Percentiles rank a stretch among this genome's conserved stretches.
phyloP scores from a whole-genome alignment of 306 rosid genomes.

The Pyrus bretschneideri region DNA sequence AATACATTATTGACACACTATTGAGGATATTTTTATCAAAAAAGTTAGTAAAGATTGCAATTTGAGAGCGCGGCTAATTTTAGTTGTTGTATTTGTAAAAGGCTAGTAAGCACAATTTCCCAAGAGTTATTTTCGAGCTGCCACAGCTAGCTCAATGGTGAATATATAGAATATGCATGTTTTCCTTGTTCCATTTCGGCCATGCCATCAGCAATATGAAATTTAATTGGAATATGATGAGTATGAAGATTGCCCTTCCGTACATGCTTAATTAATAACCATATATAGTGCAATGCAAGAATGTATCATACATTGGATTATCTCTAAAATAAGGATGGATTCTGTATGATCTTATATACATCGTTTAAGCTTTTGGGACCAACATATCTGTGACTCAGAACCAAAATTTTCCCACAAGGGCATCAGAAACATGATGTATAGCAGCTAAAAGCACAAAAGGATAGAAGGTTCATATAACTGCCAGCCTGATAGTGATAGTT shows the following conservation, averaged over 20 bases:
- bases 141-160: not conserved
- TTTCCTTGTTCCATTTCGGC: not conserved
- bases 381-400: conserved; percentile 21
- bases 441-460: not conserved
- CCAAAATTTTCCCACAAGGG: not conserved
- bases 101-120: no score
- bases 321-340: not conserved
- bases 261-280: not conserved
- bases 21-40: no score
- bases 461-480: not conserved
- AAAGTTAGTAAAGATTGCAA: no score
- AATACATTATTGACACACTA: no score
- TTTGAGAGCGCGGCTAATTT: no score
- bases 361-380: conserved; percentile 42
- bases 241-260: not conserved
- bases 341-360: not conserved
- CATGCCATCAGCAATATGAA: not conserved
- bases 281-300: not conserved
- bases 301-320: not conserved
- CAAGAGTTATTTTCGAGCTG: not conserved
- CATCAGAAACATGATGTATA: not conserved
- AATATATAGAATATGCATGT: not conserved
- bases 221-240: not conserved
- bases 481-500: not conserved
- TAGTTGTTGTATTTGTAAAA: no score